Evolutionary conservation across 495 filamentous ascomycete species (phyloP).

Genomic region (Tuber melanosporum): DNA sequence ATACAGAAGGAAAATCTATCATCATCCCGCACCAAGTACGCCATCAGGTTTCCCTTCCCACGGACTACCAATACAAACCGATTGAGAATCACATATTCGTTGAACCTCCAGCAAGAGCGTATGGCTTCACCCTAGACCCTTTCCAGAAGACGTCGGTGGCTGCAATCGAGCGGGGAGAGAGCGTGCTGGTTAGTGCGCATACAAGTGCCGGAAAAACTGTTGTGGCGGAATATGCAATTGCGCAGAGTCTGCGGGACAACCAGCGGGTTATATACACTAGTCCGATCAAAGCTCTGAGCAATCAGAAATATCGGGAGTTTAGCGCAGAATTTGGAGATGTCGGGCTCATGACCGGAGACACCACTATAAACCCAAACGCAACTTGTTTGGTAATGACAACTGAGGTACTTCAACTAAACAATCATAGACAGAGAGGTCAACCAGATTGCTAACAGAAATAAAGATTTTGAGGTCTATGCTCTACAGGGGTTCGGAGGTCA

Average conservation of each 20-base stretch:
- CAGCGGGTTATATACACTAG: slow-evolving; percentile 98
- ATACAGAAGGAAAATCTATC: slow-evolving; percentile 53
- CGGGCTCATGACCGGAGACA: slow-evolving; percentile 97
- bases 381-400: slow-evolving; percentile 99
- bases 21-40: slow-evolving; percentile 93
- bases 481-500: slow-evolving; percentile 96
- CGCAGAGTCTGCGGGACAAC: slow-evolving; percentile 91
- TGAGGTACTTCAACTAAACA: slow-evolving; percentile 49
- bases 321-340: slow-evolving; percentile 92
- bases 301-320: slow-evolving; percentile 98
- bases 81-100: slow-evolving; percentile 84
- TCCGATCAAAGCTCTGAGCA: slow-evolving; percentile 96
- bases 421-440: background rate
- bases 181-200: slow-evolving; percentile 92
- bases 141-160: slow-evolving; percentile 90
- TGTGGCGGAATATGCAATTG: slow-evolving; percentile 95
- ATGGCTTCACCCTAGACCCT: slow-evolving; percentile 86
- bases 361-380: slow-evolving; percentile 96
- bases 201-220: slow-evolving; percentile 98
- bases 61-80: slow-evolving; percentile 86
- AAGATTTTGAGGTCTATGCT: slow-evolving; percentile 95
- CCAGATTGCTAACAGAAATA: slow-evolving; percentile 6
- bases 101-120: slow-evolving; percentile 72
- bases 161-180: slow-evolving; percentile 90
- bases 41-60: slow-evolving; percentile 91